Evolutionary conservation across 140 eudicot species (phyloP), one percentile per base, ranked within the genome.

Genomic region (Stevia rebaudiana): DNA sequence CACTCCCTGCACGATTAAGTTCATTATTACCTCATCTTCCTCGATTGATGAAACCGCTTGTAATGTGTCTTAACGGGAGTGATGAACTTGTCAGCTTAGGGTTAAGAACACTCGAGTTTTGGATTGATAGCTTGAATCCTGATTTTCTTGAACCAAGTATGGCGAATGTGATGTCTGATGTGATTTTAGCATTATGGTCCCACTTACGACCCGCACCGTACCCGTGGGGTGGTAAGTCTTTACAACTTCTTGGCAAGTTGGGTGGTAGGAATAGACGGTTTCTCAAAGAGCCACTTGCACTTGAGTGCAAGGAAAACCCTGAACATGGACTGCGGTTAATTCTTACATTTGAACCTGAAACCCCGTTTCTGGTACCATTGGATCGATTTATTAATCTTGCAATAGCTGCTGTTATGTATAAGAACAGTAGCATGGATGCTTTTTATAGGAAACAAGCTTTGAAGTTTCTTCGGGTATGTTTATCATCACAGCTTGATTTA

Each of bases 61-160:
- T 94, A 13, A 78, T 88, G 87, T 94, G 95, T 73, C 91, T 94
- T 40, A 94, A 81, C 49, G 99, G 95, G 68, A 85, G 83, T 61
- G 95, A 89, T 54, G 99, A 94, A 46, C 83, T 88, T 33, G 91
- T 88, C 22, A 88, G 89, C 71, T 83, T 86, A 76, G 99, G 94
- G 49, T 81, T 94, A 51, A 82, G 99, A 69, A 94, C 99, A 51
- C 90, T 94, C 18, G 99, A 94, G 68, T 94, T 94, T 77, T 94
- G 99, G 99, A 88, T 94, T 31, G 99, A 94, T 77, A 94, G 97
- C 74, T 82, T 94, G 76, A 94, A 94, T 65, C 99, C 99, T 66
- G 99, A 94, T 74, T 94, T 94, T 69, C 78, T 94, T 66, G 99
- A 94, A 76, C 99, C 99, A 61, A 94, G 97, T 76, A 94, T 94